phyloP scores from a whole-genome alignment of 2,329 filamentous ascomycete species.

The Claviceps arundinis region DNA sequence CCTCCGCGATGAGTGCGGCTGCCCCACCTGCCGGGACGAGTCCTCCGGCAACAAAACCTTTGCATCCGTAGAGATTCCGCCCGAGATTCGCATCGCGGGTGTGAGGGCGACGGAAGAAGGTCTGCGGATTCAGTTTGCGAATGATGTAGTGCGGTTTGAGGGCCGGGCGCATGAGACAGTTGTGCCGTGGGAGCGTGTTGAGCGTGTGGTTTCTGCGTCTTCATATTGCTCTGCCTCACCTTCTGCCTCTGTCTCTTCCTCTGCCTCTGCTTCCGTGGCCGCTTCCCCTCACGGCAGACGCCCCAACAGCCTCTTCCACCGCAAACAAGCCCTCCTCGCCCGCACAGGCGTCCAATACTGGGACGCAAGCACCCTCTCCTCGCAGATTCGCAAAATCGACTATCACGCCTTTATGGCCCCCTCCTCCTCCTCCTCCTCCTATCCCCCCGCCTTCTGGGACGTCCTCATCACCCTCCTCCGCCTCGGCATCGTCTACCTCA shows the following conservation, averaged over 20 bases:
- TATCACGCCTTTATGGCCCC: constrained; percentile 58
- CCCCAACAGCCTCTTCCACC: constrained; percentile 9
- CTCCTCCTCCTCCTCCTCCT: neutral
- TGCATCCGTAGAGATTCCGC: constrained; percentile 27
- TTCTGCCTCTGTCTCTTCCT: neutral
- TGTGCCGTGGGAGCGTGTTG: constrained; percentile 23
- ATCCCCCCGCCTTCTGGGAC: constrained; percentile 36
- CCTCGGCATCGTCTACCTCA: constrained; percentile 66
- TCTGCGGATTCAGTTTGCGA: constrained; percentile 47
- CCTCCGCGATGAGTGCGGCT: constrained; percentile 43
- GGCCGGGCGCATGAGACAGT: constrained; percentile 17
- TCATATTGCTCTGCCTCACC: neutral
- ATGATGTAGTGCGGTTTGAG: constrained; percentile 26
- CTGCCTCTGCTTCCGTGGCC: neutral
- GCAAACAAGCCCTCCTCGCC: constrained; percentile 15
- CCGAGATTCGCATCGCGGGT: constrained; percentile 17
- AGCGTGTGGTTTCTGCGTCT: constrained; percentile 9
- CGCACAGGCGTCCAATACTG: constrained; percentile 26
- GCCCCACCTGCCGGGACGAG: constrained; percentile 37
- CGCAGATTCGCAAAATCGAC: constrained; percentile 43
- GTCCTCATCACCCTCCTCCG: constrained; percentile 49
- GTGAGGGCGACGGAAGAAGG: constrained; percentile 22
- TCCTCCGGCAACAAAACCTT: constrained; percentile 48
- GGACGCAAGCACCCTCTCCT: constrained; percentile 23
- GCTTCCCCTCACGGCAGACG: constrained; percentile 8